Evolutionary conservation across 2,329 filamentous ascomycete genomes (phyloP), one percentile per base, ranked within the genome.

Genomic region (Diplodia mutila): DNA sequence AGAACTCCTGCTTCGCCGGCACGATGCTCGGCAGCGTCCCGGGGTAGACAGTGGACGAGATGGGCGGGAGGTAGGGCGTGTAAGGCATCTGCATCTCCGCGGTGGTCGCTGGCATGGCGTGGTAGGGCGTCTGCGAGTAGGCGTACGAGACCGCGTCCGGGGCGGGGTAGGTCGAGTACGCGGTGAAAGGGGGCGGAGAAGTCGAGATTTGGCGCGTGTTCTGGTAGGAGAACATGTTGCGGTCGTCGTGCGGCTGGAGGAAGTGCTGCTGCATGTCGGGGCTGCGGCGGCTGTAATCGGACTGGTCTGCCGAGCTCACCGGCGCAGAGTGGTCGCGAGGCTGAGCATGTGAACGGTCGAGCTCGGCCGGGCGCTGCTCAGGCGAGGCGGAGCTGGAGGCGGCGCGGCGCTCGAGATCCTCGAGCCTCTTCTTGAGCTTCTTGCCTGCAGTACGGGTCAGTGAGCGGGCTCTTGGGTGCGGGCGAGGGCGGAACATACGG

Each of bases 351-450:
- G 75, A 74, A 68, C 75, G 75, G 64, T 84, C 82, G 25, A 86
- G 81, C 75, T 87, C 84, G 61, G 82, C 83, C 68, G 85, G 85
- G 70, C 81, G 80, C 74, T 86, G 85, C 76, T 89, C 86, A 65
- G 87, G 87, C 48, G 84, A 87, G 77, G 81, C 85, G 72, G 83
- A 86, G 68, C 85, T 85, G 71, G 88, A 82, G 54, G 89, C 90
- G 68, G 91, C 91, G 72, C 91, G 86, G 76, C 90, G 88, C 85
- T 94, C 91, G 73, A 94, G 86, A 77, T 94, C 91, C 84, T 94
- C 91, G 76, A 95, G 85, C 75, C 91, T 89, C 84, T 90, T 91
- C 90, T 95, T 94, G 74, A 94, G 89, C 88, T 94, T 94, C 88
- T 94, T 94, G 86, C 92, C 91, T 93, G 75, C 68, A 61, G 14